Evolutionary conservation across 2,329 filamentous ascomycete genomes (phyloP), one percentile per base, ranked within the genome.

Genomic region (Penicillium psychrosexuale): DNA sequence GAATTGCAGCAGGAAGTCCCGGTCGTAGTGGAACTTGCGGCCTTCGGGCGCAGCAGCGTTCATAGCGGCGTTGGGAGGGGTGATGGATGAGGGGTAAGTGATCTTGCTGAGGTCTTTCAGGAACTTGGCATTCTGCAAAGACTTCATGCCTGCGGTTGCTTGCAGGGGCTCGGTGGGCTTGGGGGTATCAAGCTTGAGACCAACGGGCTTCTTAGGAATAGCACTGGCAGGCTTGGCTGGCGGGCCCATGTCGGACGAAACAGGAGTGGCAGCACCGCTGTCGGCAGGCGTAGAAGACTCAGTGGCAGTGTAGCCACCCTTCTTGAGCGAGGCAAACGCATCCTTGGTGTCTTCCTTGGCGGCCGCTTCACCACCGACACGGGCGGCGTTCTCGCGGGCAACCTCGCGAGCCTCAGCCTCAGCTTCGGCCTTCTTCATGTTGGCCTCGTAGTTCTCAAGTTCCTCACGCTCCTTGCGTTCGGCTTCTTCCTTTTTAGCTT

Each of bases 1-100:
- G 82, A 99, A 99, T 71, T 99, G 94, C 30, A 99, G 82, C 76
- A 99, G 79, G 80, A 99, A 99, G 66, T 88, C 87, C 67, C 92
- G 90, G 76, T 97, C 91, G 75, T 99, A 99, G 73, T 95, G 92
- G 80, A 95, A 96, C 78, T 92, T 93, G 74, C 88, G 74, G 55
- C 77, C 90, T 33, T 84, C 81, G 28, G 90, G 88, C 15, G 88
- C 88, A 58, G 67, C 77, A 38, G 83, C 80, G 73, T 97, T 99
- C 61, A 97, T 78, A 3, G 93, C 90, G 11, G 93, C 91, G 76
- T 97, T 97, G 8, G 94, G 94, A 27, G 92, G 96, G 58, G 82
- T 84, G 71, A 97, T 88, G 51, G 90, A 89, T 4, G 84, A 78
- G 15, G 94, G 93, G 72, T 99, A 99, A 38, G 88, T 83, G 58